These are phyloP conservation scores for Termitomyces sp. DNA, from an alignment of 768 basidiomycete genomes.

Conservation along the genomic window DNA sequence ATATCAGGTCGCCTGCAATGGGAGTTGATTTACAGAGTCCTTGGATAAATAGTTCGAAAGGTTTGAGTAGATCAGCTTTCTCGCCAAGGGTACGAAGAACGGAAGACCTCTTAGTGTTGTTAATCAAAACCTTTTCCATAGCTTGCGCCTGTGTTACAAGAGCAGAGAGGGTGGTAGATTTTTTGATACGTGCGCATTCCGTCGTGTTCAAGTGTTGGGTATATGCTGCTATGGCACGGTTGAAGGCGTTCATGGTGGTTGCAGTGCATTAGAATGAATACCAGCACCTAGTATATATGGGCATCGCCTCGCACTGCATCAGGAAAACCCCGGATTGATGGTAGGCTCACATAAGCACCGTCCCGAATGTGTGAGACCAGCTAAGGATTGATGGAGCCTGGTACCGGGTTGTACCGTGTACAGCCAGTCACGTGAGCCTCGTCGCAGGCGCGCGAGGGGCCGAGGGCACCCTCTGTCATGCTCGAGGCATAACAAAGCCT, in stretches of 20 bases:
- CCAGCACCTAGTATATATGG: too few species aligned
- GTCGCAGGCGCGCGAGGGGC: too few species aligned
- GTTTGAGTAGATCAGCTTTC: neutral
- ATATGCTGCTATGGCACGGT: neutral
- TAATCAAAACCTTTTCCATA: neutral
- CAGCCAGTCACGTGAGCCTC: too few species aligned
- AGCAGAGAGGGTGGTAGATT: neutral
- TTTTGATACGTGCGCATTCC: neutral
- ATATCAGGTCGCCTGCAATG: neutral
- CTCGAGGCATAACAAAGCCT: too few species aligned
- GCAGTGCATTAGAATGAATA: neutral
- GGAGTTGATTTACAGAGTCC: neutral
- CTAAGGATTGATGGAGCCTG: too few species aligned
- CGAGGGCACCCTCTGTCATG: too few species aligned
- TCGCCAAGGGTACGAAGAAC: neutral
- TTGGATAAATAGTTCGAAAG: neutral
- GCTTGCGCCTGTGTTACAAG: neutral
- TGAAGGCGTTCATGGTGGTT: neutral
- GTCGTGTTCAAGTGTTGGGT: neutral
- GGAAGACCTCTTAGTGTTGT: neutral
- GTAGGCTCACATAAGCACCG: too few species aligned
- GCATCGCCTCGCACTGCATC: too few species aligned
- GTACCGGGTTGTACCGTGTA: too few species aligned
- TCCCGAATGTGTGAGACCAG: too few species aligned
- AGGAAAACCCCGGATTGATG: too few species aligned